Evolutionary conservation across 345 rosid species (phyloP).

Genomic region (Euphorbia peplus): DNA sequence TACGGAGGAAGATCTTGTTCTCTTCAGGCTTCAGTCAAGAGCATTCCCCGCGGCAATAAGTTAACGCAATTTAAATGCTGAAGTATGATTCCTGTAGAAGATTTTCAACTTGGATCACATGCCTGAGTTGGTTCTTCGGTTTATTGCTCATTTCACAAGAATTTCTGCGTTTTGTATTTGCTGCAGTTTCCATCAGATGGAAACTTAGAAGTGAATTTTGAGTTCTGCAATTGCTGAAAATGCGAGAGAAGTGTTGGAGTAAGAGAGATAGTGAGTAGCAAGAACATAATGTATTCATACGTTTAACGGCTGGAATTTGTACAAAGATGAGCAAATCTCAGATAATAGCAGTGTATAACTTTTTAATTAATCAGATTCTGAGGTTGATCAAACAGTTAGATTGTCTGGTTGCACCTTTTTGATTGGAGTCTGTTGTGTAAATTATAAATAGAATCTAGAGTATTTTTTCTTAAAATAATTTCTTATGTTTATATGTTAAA

Average conservation of each 20-base stretch:
- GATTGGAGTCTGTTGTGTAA: too few relatives aligned
- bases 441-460: too few relatives aligned
- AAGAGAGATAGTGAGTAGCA: not conserved
- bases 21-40: constrained; percentile 3
- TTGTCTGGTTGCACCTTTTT: too few relatives aligned
- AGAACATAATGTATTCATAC: not conserved
- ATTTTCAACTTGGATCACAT: too few relatives aligned
- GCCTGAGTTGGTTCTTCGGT: not conserved
- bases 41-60: not conserved
- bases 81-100: not conserved
- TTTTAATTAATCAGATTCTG: too few relatives aligned
- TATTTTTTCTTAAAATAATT: too few relatives aligned
- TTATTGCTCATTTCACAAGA: not conserved
- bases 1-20: not conserved
- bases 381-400: too few relatives aligned
- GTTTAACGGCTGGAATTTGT: not conserved
- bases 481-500: too few relatives aligned
- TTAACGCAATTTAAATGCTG: not conserved
- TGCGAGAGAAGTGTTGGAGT: not conserved
- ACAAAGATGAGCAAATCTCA: not conserved
- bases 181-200: not conserved
- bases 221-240: not conserved
- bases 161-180: not conserved
- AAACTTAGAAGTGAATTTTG: not conserved
- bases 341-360: too few relatives aligned